phyloP scores from a whole-genome alignment of 495 filamentous ascomycete species.

The Penicillium cosmopolitanum region DNA sequence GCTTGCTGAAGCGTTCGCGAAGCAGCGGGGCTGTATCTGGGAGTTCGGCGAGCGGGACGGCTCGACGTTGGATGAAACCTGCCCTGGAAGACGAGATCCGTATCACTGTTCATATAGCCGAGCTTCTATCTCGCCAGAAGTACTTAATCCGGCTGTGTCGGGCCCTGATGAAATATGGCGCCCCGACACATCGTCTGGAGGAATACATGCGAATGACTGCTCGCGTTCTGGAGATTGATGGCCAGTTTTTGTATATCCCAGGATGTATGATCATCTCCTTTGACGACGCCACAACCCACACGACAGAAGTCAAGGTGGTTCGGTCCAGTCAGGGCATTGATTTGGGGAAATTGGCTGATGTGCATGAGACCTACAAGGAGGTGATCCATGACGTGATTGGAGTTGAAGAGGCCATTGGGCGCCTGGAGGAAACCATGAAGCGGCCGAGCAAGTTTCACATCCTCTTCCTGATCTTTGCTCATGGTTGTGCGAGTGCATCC shows the following conservation, averaged over 20 bases:
- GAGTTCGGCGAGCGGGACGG: slow-evolving; percentile 18
- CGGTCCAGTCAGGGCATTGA: slow-evolving; percentile 77
- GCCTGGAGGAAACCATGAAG: slow-evolving; percentile 67
- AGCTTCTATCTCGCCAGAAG: slow-evolving; percentile 76
- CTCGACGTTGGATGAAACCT: slow-evolving; percentile 51
- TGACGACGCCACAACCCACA: slow-evolving; percentile 86
- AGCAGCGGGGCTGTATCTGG: slow-evolving; percentile 39
- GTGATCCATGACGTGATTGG: slow-evolving; percentile 87
- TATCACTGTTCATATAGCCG: slow-evolving; percentile 89
- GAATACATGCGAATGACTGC: slow-evolving; percentile 92
- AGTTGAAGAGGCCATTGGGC: slow-evolving; percentile 78
- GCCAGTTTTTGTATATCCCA: slow-evolving; percentile 89
- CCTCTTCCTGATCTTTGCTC: slow-evolving; percentile 78
- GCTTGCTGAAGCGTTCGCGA: slow-evolving; percentile 49
- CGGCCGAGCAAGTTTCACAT: slow-evolving; percentile 64
- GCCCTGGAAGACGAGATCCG: slow-evolving; percentile 69
- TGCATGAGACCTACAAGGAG: slow-evolving; percentile 90
- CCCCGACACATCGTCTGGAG: slow-evolving; percentile 76
- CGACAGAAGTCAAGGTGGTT: slow-evolving; percentile 90
- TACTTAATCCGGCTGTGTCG: slow-evolving; percentile 86
- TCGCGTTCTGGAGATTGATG: slow-evolving; percentile 85
- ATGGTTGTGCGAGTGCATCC: slow-evolving; percentile 78
- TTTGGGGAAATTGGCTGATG: slow-evolving; percentile 80
- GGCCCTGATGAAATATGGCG: slow-evolving; percentile 84
- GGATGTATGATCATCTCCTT: slow-evolving; percentile 97